Conservation (phyloP, 1,139 yeast species). For the Zygosaccharomyces sapae region DNA sequence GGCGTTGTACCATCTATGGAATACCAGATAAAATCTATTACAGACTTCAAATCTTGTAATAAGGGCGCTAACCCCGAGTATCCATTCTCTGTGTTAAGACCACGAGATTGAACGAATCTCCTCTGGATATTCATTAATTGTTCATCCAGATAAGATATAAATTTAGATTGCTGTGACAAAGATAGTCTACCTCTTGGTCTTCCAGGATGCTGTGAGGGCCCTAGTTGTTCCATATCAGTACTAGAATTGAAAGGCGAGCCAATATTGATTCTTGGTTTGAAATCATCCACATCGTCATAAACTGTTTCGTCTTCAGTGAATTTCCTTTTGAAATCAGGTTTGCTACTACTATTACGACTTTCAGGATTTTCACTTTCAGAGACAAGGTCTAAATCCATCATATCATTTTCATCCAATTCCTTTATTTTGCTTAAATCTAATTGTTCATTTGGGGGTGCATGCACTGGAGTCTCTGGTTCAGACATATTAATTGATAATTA, state of each 20-base stretch:
- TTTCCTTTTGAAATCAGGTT: conserved; percentile 8
- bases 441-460: conserved; percentile 47
- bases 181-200: conserved; percentile 31
- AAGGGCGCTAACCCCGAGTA: conserved; percentile 42
- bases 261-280: conserved; percentile 31
- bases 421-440: conserved; percentile 33
- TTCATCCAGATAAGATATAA: conserved; percentile 59
- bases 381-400: conserved; percentile 34
- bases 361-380: conserved; percentile 35
- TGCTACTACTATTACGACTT: conserved; percentile 7
- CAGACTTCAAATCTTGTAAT: conserved; percentile 43
- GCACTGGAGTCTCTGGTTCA: conserved; percentile 47
- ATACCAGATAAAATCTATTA: conserved; percentile 57
- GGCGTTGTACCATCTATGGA: conserved; percentile 41
- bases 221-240: conserved; percentile 13
- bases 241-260: conserved; percentile 33
- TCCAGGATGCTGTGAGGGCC: conserved; percentile 1
- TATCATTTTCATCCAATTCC: conserved; percentile 32
- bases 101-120: conserved; percentile 53
- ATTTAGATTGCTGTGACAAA: conserved; percentile 54
- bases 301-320: conserved; percentile 13
- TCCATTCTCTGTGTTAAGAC: conserved; percentile 42
- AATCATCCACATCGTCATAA: conserved; percentile 33
- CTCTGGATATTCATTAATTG: conserved; percentile 57
- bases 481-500: conserved; percentile 12